Base-by-base conservation (phyloP, 1,139 yeast species). In the Kurtzmaniella quercitrusa region DNA sequence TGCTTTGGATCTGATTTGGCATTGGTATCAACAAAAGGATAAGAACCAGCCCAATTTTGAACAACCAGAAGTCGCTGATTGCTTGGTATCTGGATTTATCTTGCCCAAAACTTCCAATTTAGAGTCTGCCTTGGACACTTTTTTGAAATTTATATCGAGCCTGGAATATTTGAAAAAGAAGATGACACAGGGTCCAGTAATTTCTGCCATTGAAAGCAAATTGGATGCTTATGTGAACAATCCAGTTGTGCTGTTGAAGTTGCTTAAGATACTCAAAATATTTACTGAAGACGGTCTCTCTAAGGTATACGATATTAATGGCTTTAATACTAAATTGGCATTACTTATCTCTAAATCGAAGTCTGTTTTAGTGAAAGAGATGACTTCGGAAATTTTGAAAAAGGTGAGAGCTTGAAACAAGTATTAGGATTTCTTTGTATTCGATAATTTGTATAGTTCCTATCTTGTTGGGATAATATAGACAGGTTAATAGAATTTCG, bases 1-100 rank as follows among this genome's bases (percentile, higher is more conserved):
- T 59, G 82, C 87, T 0, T 67, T 82, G 50, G 88, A 83, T 40
- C 75, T 88, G 1, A 65, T 83, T 8, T 49, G 67, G 23, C 61
- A 56, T 41, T 74, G 78, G 79, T 53, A 58, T 39, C 59, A 60
- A 38, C 62, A 59, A 41, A 19, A 18, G 4, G 68, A 68, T 42
- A 55, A 61, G 2, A 48, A 44, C 1, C 48, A 53, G 38, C 53
- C 65, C 8, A 53, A 52, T 38, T 54, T 68, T 16, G 61, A 60
- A 14, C 50, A 65, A 3, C 53, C 64, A 2, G 54, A 52, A 14
- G 70, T 73, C 2, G 46, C 56, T 5, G 58, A 59, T 23, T 68
- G 75, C 48, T 51, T 73, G 19, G 56, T 61, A 8, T 65, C 64
- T 7, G 78, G 77, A 2, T 72, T 73, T 45, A 53, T 70, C 46